Conservation (phyloP, 371 early-diverging fungal species). For the Lichtheimia ornata region DNA sequence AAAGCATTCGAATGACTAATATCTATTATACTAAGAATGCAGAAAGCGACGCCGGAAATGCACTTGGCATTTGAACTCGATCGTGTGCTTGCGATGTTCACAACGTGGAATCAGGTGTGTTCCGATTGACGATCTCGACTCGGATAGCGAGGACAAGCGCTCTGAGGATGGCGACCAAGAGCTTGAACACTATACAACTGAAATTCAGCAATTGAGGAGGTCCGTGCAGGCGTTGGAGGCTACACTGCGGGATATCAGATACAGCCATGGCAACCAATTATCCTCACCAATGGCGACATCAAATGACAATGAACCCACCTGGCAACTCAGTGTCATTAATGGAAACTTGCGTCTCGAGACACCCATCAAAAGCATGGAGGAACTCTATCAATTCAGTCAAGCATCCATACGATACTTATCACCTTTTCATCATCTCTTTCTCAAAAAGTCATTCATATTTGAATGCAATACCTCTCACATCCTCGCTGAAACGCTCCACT, state of each 20-base stretch:
- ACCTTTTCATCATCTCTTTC: conserved; percentile 16
- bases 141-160: conserved; percentile 3
- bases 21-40: neutral
- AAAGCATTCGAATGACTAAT: too few relatives aligned
- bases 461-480: conserved; percentile 1
- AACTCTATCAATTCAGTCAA: conserved; percentile 9
- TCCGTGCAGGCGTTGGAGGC: neutral
- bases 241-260: neutral
- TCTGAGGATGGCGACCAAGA: neutral
- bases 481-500: neutral
- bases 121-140: conserved; percentile 5
- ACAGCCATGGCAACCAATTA: neutral
- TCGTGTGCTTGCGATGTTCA: conserved; percentile 6
- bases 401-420: conserved; percentile 15
- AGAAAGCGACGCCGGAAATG: conserved; percentile 11
- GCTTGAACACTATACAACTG: neutral
- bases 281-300: neutral
- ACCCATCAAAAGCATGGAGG: conserved; percentile 9
- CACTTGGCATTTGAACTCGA: neutral
- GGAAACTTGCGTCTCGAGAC: conserved; percentile 15
- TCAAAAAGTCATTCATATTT: neutral
- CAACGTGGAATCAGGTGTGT: neutral
- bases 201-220: neutral
- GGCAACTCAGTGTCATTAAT: conserved; percentile 16
- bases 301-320: neutral